phyloP scores from a whole-genome alignment of 768 basidiomycete species.

The Tylopilus rubrobrunneus region DNA sequence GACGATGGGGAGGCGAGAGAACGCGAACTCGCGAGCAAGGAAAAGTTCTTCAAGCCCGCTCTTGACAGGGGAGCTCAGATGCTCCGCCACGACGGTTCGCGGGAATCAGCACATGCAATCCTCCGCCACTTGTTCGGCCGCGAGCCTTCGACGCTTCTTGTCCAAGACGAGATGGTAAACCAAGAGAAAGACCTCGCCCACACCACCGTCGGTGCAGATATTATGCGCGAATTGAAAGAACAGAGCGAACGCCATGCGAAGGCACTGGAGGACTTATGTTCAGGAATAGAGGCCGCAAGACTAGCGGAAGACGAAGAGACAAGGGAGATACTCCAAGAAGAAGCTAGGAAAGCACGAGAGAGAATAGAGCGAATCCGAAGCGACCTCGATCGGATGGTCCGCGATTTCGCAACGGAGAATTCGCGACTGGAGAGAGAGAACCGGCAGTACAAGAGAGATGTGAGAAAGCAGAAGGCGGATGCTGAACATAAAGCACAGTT shows the following conservation, averaged over 20 bases:
- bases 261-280: constrained; percentile 42
- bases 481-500: constrained; percentile 15
- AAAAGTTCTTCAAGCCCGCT: constrained; percentile 49
- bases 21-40: constrained; percentile 36
- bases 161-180: constrained; percentile 54
- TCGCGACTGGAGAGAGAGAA: constrained; percentile 27
- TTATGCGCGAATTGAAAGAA: constrained; percentile 46
- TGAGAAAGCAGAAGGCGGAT: constrained; percentile 18
- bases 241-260: constrained; percentile 41
- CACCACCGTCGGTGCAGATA: constrained; percentile 49
- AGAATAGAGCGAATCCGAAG: constrained; percentile 39
- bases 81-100: constrained; percentile 40
- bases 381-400: constrained; percentile 38
- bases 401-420: constrained; percentile 36
- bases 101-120: constrained; percentile 41
- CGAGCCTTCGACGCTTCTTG: constrained; percentile 41
- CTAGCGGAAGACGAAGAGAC: constrained; percentile 43
- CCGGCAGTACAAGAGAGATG: constrained; percentile 15
- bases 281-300: constrained; percentile 44
- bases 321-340: constrained; percentile 38
- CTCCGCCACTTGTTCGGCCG: constrained; percentile 40
- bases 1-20: constrained; percentile 40
- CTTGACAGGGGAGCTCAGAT: constrained; percentile 45
- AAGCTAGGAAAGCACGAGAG: constrained; percentile 38
- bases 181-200: constrained; percentile 44